Conservation (phyloP, 305 asterid species). For the Andrographis paniculata region DNA sequence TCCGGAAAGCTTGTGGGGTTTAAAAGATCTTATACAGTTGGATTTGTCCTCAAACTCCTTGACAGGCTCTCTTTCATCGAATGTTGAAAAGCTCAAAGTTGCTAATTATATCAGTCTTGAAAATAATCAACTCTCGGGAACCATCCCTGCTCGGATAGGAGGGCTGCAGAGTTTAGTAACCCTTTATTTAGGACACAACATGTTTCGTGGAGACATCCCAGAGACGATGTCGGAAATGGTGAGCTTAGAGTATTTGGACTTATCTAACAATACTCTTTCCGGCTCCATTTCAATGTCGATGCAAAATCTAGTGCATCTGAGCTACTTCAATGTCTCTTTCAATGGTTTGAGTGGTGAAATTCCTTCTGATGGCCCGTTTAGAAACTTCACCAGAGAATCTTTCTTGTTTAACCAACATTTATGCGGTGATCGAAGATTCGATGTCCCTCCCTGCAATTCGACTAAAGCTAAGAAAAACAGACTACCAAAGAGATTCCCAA, state of each 20-base stretch:
- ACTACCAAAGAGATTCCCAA: too few relatives aligned
- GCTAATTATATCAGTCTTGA: slow-evolving; percentile 20
- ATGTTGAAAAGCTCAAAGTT: slow-evolving; percentile 7
- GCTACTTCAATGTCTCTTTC: too few relatives aligned
- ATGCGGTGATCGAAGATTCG: too few relatives aligned
- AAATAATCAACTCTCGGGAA: slow-evolving; percentile 16
- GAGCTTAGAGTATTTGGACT: slow-evolving; percentile 25
- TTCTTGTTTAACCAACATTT: too few relatives aligned
- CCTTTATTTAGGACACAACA: slow-evolving; percentile 18
- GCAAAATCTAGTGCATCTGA: slow-evolving; percentile 10
- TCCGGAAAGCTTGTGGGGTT: too few relatives aligned
- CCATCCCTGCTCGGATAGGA: slow-evolving; percentile 20
- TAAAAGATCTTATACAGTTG: too few relatives aligned
- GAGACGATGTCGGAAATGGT: slow-evolving; percentile 14
- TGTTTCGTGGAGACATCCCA: slow-evolving; percentile 20
- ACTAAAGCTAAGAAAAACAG: too few relatives aligned
- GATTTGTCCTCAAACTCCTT: slow-evolving; percentile 18
- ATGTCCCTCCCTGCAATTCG: too few relatives aligned
- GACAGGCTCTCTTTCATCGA: too few relatives aligned
- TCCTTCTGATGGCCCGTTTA: slow-evolving; percentile 18
- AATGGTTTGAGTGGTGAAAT: slow-evolving; percentile 21
- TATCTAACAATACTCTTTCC: slow-evolving; percentile 18
- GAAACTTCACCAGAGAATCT: too few relatives aligned
- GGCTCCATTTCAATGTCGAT: slow-evolving; percentile 17
- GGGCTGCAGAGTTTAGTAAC: slow-evolving; percentile 9